Base-by-base conservation (phyloP, 208 protist genomes). In the Tritrichomonas foetus region DNA sequence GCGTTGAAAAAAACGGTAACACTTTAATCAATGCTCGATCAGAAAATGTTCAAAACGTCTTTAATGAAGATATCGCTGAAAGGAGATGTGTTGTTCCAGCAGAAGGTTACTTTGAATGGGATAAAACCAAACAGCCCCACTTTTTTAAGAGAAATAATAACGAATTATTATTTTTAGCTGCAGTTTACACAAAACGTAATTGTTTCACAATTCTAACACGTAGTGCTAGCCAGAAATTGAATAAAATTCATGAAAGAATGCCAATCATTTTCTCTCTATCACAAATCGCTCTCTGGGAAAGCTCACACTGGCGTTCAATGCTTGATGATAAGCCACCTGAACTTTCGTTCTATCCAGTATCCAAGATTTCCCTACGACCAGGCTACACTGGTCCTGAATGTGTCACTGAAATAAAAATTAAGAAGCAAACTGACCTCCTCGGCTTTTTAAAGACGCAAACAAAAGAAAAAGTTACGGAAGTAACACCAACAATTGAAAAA, bases 41-140 rank as follows among this genome's bases (percentile, higher is more conserved):
- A 39, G 78, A 89, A 50, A 57, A 20, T 39, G 47, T 89, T 57
- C 14, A 39, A 22, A 30, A 89, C n/a, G 57, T 33, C 33, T 57
- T 53, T 11, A 25, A 53, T 39, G 41, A 89, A 14, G 78, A 89
- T 89, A 89, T 89, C 0, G 57, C 25, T 13, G 27, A 53, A 14
- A 89, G 78, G 41, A 53, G 78, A 53, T 89, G 78, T 61, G 78
- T 89, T 49, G 47, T 89, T 39, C 78, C 78, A 57, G 78, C 47
- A 3, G 78, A 89, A n/a, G 78, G 78, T 33, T 89, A 89, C 39
- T 89, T 89, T 39, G 78, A 89, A 57, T 89, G 78, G 78, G 39
- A 57, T 20, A 89, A 89, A 33, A 11, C 1, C 0, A 55, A 30
- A 5, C 78, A 89, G 27, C 78, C 78, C 13, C 57, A 89, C 30